A percentile compares a stretch with the other conserved stretches of the same genome.
Evolutionary conservation across 2,329 filamentous ascomycete genomes (phyloP).

Genomic region (Chaetomiaceae sp.): DNA sequence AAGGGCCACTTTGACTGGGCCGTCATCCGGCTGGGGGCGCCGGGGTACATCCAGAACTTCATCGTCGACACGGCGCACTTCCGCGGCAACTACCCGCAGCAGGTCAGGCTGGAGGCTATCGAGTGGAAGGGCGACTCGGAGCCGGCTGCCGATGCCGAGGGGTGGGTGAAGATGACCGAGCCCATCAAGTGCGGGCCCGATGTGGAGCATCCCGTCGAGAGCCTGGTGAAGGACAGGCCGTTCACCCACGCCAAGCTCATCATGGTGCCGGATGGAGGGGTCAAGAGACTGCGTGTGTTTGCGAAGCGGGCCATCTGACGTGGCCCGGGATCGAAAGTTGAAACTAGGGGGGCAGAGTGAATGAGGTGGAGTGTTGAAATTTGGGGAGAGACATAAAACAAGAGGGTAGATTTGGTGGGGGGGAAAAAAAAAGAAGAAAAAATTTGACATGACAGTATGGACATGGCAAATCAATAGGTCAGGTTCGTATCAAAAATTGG

Average conservation of each 20-base stretch:
- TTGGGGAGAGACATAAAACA: background rate
- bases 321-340: background rate
- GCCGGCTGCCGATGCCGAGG: slow-evolving; percentile 51
- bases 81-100: slow-evolving; percentile 77
- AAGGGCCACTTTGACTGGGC: slow-evolving; percentile 74
- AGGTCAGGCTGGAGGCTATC: slow-evolving; percentile 62
- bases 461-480: no score
- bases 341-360: no score
- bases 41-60: slow-evolving; percentile 59
- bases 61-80: slow-evolving; percentile 80
- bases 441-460: no score
- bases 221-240: slow-evolving; percentile 49
- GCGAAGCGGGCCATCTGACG: slow-evolving; percentile 51
- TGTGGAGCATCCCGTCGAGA: slow-evolving; percentile 62
- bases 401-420: no score
- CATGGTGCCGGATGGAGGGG: slow-evolving; percentile 88
- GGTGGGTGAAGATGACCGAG: slow-evolving; percentile 62
- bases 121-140: slow-evolving; percentile 48
- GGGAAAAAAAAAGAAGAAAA: no score
- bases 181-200: slow-evolving; percentile 69
- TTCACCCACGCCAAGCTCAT: slow-evolving; percentile 86
- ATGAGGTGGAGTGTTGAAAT: no score
- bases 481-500: no score
- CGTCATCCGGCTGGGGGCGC: slow-evolving; percentile 67
- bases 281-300: slow-evolving; percentile 79